Evolutionary conservation across 2,329 filamentous ascomycete species (phyloP).

Genomic region (Aspergillus sp.): DNA sequence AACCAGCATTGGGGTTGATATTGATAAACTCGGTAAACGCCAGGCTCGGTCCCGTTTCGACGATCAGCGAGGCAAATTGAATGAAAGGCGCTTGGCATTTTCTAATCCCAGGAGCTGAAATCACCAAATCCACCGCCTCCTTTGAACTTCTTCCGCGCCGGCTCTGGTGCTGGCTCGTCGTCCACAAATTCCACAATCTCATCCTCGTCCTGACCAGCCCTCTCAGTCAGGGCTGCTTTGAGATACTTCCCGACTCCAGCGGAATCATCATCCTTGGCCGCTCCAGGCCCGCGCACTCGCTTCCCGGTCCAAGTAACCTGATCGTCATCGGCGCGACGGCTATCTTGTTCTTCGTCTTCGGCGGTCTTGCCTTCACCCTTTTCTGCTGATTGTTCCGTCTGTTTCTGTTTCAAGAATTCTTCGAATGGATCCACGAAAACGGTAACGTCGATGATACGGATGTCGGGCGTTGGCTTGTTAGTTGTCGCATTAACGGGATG

Average conservation of each 20-base stretch:
- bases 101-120: constrained; percentile 76
- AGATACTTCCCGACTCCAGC: constrained; percentile 79
- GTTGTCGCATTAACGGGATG: constrained; percentile 70
- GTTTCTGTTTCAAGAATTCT: constrained; percentile 78
- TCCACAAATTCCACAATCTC: constrained; percentile 62
- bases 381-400: constrained; percentile 60
- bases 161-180: constrained; percentile 65
- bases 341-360: constrained; percentile 37
- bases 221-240: constrained; percentile 55
- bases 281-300: constrained; percentile 68
- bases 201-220: constrained; percentile 47
- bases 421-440: constrained; percentile 94
- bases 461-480: constrained; percentile 73
- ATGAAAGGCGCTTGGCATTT: background rate
- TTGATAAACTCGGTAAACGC: background rate
- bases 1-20: background rate
- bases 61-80: background rate
- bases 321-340: constrained; percentile 68
- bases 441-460: constrained; percentile 77
- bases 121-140: constrained; percentile 77
- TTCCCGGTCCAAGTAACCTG: constrained; percentile 96
- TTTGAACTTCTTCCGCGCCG: constrained; percentile 77
- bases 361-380: constrained; percentile 35
- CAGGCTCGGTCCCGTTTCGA: no score
- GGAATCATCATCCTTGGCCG: constrained; percentile 53